Percentiles rank a stretch among this genome's conserved stretches.
These are phyloP conservation scores for Apiosordaria backusii DNA, from an alignment of 495 filamentous ascomycete genomes.

Conservation along the genomic window DNA sequence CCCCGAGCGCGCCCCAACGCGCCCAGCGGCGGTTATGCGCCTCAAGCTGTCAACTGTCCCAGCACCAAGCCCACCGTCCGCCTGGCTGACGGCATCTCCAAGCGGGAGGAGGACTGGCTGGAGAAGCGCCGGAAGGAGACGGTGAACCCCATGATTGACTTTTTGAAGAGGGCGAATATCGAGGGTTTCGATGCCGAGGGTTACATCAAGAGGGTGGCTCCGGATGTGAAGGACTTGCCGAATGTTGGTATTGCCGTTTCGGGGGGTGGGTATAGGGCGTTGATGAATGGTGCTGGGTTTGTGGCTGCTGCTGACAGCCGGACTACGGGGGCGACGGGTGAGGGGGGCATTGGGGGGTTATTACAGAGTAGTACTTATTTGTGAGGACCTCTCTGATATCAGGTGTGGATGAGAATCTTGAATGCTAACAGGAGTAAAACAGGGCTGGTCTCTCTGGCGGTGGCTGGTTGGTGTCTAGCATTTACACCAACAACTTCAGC, in stretches of 20 bases:
- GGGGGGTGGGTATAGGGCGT: conserved; percentile 77
- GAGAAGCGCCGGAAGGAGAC: conserved; percentile 53
- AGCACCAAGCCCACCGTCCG: conserved; percentile 45
- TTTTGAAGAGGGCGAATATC: conserved; percentile 71
- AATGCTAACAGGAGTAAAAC: conserved; percentile 5
- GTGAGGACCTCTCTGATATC: neutral
- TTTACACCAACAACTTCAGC: conserved; percentile 89
- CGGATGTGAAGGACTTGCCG: conserved; percentile 58
- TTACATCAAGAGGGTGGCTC: conserved; percentile 58
- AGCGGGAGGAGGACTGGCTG: conserved; percentile 66
- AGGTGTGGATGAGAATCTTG: neutral
- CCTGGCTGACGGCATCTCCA: conserved; percentile 55
- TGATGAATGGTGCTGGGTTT: conserved; percentile 86
- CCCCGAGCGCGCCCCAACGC: conserved; percentile 50
- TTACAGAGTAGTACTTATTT: conserved; percentile 84
- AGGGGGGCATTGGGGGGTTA: conserved; percentile 77
- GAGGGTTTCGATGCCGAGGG: conserved; percentile 66
- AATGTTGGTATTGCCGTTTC: conserved; percentile 63
- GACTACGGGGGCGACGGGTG: conserved; percentile 58
- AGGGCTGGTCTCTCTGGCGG: conserved; percentile 77
- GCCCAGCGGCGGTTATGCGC: conserved; percentile 55
- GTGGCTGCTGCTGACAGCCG: conserved; percentile 81
- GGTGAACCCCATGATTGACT: conserved; percentile 63
- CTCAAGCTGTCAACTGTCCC: conserved; percentile 51
- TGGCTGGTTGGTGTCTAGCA: conserved; percentile 79